These are phyloP conservation scores for Ustilago curta DNA, from an alignment of 1,284 basidiomycete genomes.

Conservation along the genomic window DNA sequence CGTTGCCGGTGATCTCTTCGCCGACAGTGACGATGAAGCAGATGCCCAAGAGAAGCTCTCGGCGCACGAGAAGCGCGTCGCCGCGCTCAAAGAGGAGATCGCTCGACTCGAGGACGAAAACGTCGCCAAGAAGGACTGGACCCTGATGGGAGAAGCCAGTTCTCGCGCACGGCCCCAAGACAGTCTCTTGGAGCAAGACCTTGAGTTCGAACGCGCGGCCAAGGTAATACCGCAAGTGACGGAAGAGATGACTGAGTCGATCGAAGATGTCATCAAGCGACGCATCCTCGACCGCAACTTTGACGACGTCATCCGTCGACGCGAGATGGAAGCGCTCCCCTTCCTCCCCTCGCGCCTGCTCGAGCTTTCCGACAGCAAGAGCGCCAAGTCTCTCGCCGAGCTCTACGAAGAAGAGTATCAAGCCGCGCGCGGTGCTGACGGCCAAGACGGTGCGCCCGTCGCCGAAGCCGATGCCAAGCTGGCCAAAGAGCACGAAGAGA, in stretches of 20 bases:
- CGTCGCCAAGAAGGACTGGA: constrained; percentile 82
- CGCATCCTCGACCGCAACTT: constrained; percentile 87
- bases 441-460: constrained; percentile 71
- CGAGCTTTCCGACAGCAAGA: constrained; percentile 83
- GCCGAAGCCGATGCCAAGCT: constrained; percentile 91
- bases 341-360: constrained; percentile 91
- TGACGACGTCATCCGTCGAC: constrained; percentile 88
- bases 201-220: constrained; percentile 90
- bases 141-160: constrained; percentile 88
- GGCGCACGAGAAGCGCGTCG: constrained; percentile 72
- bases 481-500: constrained; percentile 86
- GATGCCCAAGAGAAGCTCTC: constrained; percentile 67
- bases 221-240: constrained; percentile 91
- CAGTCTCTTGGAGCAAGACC: constrained; percentile 89
- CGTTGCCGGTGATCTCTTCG: constrained; percentile 73
- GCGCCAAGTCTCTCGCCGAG: constrained; percentile 84
- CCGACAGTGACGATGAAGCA: constrained; percentile 72
- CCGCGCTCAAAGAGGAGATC: constrained; percentile 73
- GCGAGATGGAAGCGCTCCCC: constrained; percentile 76
- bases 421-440: constrained; percentile 72
- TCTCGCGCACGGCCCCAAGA: constrained; percentile 87
- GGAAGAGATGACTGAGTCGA: constrained; percentile 82
- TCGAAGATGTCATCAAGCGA: constrained; percentile 92
- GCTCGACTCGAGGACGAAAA: constrained; percentile 73
- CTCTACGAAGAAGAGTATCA: constrained; percentile 95